Evolutionary conservation across 345 rosid genomes (phyloP), one percentile per base, ranked within the genome.

Genomic region (Eucalyptus decipiens): DNA sequence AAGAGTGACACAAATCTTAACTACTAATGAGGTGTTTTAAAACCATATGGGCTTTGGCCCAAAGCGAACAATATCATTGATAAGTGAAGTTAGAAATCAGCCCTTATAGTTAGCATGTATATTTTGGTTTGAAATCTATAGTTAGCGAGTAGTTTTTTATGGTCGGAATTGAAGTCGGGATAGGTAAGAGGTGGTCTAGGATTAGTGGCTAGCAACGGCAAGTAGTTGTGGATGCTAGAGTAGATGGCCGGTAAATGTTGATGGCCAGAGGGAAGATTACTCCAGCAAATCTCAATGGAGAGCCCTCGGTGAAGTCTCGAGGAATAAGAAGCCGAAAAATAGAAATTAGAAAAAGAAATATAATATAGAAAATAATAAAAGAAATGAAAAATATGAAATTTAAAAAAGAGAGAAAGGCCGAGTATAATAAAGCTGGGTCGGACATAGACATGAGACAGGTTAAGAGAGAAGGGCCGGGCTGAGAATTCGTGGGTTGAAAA

Each of bases 31-130:
- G 0, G 10, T 19, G 24, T 52, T 52, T 52, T 19, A 52, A 52
- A 52, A 52, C 0, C 0, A 0, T 8, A 19, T 52, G 58, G 11
- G 5, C 26, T 52, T 4, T 1, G 11, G 10, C 2, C 26, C 11
- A 52, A 52, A 52, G 5, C 10, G 0, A 52, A 52, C 10, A 8
- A 4, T 52, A 52, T 52, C 0, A 0, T 1, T 19, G 5, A 52
- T 2, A 52, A 52, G 56, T 52, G 56, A 2, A 2, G 56, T 52
- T 1, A 52, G 2, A 52, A 52, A 19, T 52, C 56, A 52, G 2
- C 56, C 24, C 1, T 52, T 52, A 52, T 4, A 56, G 13, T 56
- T 56, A 56, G 62, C 62, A 56, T 56, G 28, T 56, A 56, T 56
- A 23, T 56, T 56, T 56, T 56, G 30, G 62, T 56, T 24, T 2